Conservation (phyloP, 495 filamentous ascomycete genomes). For the Penicillium silybi region DNA sequence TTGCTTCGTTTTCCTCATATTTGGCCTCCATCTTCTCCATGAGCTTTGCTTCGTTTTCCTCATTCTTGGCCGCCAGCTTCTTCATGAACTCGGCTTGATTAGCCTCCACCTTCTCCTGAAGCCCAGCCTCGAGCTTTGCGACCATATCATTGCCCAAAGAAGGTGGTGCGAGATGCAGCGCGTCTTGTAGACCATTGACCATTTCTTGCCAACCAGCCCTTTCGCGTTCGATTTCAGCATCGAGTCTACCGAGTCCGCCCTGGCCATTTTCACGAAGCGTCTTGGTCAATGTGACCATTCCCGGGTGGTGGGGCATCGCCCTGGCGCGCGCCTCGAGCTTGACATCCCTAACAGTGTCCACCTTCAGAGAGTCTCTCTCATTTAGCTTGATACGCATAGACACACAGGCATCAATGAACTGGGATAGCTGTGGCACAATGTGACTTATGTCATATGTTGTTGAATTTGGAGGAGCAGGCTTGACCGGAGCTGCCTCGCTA, state of each 20-base stretch:
- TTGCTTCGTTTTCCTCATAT: not conserved
- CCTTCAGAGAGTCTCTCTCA: not conserved
- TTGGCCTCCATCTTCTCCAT: not conserved
- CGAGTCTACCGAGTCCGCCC: not conserved
- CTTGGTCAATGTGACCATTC: not conserved
- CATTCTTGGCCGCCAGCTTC: not conserved
- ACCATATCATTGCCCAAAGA: not conserved
- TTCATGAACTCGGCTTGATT: not conserved
- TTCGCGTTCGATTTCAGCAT: not conserved
- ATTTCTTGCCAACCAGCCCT: not conserved
- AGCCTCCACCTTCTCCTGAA: not conserved
- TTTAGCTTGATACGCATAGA: not conserved
- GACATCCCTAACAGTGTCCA: not conserved
- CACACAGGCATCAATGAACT: not conserved
- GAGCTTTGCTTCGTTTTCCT: not conserved
- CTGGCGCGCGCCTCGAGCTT: not conserved
- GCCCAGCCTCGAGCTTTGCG: not conserved
- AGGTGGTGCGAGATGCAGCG: not conserved
- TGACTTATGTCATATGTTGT: not conserved
- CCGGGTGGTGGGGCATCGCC: not conserved
- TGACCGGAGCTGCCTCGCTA: too few species aligned
- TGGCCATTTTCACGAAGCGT: not conserved
- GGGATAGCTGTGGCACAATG: not conserved
- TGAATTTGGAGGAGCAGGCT: not conserved
- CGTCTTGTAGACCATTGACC: not conserved